Percentiles rank a stretch among this genome's conserved stretches.
These are phyloP conservation scores for Protomyces inouyei DNA, from an alignment of 1,139 yeast genomes.

Conservation along the genomic window DNA sequence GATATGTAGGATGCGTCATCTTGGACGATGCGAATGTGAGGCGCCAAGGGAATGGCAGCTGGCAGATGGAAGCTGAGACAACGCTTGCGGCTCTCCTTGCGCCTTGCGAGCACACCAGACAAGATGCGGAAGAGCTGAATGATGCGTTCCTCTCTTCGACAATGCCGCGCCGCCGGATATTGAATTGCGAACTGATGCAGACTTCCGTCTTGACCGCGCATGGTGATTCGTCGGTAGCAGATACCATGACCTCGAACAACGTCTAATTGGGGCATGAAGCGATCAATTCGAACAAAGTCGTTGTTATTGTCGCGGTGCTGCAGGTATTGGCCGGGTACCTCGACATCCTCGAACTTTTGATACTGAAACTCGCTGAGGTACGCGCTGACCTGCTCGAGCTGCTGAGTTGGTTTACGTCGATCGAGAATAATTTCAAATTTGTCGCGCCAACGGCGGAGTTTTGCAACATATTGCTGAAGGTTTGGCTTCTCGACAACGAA, in stretches of 20 bases:
- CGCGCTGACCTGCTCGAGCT: constrained; percentile 86
- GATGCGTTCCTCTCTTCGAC: constrained; percentile 92
- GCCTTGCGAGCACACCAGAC: constrained; percentile 66
- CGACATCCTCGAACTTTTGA: constrained; percentile 95
- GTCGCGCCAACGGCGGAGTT: constrained; percentile 88
- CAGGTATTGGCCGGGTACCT: constrained; percentile 93
- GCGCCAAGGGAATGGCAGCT: constrained; percentile 87
- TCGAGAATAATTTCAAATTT: constrained; percentile 87
- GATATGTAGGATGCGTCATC: constrained; percentile 75
- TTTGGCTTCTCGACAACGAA: constrained; percentile 84
- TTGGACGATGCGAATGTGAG: constrained; percentile 85
- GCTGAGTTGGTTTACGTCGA: constrained; percentile 62
- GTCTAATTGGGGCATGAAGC: constrained; percentile 85
- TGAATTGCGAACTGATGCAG: constrained; percentile 91
- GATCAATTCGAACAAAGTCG: constrained; percentile 85
- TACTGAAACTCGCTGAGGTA: constrained; percentile 96
- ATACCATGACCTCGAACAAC: constrained; percentile 85
- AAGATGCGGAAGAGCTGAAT: constrained; percentile 86
- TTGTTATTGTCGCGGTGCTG: constrained; percentile 69
- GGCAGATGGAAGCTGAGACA: constrained; percentile 84
- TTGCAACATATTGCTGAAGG: constrained; percentile 75
- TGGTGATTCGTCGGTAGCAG: constrained; percentile 84
- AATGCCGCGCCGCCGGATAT: constrained; percentile 95
- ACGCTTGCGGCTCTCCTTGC: constrained; percentile 83
- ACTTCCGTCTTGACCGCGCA: constrained; percentile 91